These are phyloP conservation scores for Linderniella brevidens DNA, from an alignment of 257 asterid genomes.

Conservation along the genomic window DNA sequence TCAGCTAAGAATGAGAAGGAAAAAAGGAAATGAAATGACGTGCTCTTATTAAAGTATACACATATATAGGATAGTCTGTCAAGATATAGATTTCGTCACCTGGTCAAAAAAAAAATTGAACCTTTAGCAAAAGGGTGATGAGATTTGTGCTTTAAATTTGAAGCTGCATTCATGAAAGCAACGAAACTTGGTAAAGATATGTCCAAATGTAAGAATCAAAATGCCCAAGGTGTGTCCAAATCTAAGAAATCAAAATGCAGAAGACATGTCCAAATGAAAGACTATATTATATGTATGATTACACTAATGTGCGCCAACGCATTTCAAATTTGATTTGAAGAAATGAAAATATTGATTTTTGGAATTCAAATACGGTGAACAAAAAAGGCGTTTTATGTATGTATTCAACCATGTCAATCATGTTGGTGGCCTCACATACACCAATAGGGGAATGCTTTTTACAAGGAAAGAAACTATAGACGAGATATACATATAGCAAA, in stretches of 20 bases:
- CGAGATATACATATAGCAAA: slow-evolving; percentile 11
- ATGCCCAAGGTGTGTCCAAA: slow-evolving; percentile 2
- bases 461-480: slow-evolving; percentile 8
- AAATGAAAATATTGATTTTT: background rate
- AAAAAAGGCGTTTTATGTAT: slow-evolving; percentile 16
- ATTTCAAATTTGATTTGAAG: no score
- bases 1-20: no score
- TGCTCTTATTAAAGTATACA: background rate
- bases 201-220: background rate
- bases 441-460: slow-evolving; percentile 13
- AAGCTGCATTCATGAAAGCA: slow-evolving; percentile 9
- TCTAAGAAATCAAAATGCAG: no score
- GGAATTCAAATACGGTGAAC: slow-evolving; percentile 22
- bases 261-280: no score
- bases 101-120: slow-evolving; percentile 11
- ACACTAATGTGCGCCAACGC: no score
- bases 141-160: slow-evolving; percentile 13
- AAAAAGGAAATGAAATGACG: no score
- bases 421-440: slow-evolving; percentile 12
- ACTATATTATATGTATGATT: no score
- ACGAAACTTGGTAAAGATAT: slow-evolving; percentile 8
- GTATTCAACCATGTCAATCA: slow-evolving; percentile 28
- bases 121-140: slow-evolving; percentile 14
- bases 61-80: slow-evolving; percentile 12
- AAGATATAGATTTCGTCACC: slow-evolving; percentile 21